Conservation (phyloP, 2,329 filamentous ascomycete species). For the Trichoderma koningiopsis region DNA sequence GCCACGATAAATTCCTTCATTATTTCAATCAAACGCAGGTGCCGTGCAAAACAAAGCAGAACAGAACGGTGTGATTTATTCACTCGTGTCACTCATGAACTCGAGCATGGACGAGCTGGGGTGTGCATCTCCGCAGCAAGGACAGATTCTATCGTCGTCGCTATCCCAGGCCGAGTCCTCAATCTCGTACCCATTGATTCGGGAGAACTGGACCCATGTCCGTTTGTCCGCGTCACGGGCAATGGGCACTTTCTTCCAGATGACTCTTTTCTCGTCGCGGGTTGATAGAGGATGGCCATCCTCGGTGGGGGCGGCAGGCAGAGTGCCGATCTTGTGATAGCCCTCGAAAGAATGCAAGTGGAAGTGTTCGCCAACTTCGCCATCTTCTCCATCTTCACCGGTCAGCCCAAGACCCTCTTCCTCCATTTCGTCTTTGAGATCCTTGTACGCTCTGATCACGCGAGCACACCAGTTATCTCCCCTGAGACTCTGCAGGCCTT, state of each 20-base stretch:
- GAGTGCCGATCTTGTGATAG: constrained; percentile 36
- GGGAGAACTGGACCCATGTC: constrained; percentile 53
- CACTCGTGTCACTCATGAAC: constrained; percentile 34
- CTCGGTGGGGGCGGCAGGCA: constrained; percentile 47
- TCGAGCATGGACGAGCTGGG: constrained; percentile 41
- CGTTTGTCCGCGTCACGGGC: constrained; percentile 45
- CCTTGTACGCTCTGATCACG: constrained; percentile 50
- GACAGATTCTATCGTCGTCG: constrained; percentile 43
- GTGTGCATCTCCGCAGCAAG: constrained; percentile 46
- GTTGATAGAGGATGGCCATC: constrained; percentile 47
- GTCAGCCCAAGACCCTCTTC: constrained; percentile 31
- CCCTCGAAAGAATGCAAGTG: constrained; percentile 30
- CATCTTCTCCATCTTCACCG: constrained; percentile 33
- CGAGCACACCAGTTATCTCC: constrained; percentile 46
- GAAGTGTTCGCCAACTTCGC: constrained; percentile 37
- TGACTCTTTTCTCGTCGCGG: constrained; percentile 47
- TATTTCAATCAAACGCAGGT: constrained; percentile 18
- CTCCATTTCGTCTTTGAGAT: constrained; percentile 32
- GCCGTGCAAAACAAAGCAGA: background rate
- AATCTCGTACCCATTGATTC: constrained; percentile 43
- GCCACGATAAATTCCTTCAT: constrained; percentile 21
- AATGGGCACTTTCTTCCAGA: constrained; percentile 55
- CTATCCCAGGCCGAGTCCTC: constrained; percentile 38
- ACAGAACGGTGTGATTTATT: constrained; percentile 3
- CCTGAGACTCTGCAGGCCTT: constrained; percentile 43